Evolutionary conservation across 208 protist genomes (phyloP), one percentile per base, ranked within the genome.

Genomic region (Tetramitus jugosus): DNA sequence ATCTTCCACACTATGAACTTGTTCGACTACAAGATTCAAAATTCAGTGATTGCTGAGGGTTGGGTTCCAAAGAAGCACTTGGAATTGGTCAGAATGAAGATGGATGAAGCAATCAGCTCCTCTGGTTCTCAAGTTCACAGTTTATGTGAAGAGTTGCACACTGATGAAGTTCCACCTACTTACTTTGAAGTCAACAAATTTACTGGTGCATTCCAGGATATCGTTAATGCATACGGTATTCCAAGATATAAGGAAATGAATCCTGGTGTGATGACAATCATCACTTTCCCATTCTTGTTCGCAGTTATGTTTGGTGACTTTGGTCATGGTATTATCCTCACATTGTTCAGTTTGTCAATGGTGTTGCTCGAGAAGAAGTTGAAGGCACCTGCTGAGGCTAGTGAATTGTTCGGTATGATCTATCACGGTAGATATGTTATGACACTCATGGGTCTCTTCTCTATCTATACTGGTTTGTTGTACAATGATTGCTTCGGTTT

Each of bases 281-380:
- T 99, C 52, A 98, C 94, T 46, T 99, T 99, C 86, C 98, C 98
- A 37, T 99, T 99, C 88, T 87, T 99, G 4, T 99, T 99, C 83
- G 97, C 92, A 71, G 90, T 99, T 74, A 99, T 99, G 98, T 99
- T 98, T 86, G 98, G 98, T 75, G 98, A 99, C 84, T 86, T 99
- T 46, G 97, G 96, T 46, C 98, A 99, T 87, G 97, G 96, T 69
- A 37, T 95, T 61, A 88, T 98, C 35, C 84, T 98, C 33, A 89
- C 92, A 56, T 42, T 95, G 43, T 85, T 92, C 52, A 89, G 91
- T 26, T 74, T 86, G 7, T 88, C 87, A 75, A 69, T 98, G 33
- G 80, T 96, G 35, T 84, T 89, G 31, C 85, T 85, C 46, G 94
- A 97, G 83, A 94, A 95, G 74, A 82, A 81, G 62, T 87, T 96